Evolutionary conservation across 2,329 filamentous ascomycete species (phyloP).

Genomic region (Meredithiella fracta): DNA sequence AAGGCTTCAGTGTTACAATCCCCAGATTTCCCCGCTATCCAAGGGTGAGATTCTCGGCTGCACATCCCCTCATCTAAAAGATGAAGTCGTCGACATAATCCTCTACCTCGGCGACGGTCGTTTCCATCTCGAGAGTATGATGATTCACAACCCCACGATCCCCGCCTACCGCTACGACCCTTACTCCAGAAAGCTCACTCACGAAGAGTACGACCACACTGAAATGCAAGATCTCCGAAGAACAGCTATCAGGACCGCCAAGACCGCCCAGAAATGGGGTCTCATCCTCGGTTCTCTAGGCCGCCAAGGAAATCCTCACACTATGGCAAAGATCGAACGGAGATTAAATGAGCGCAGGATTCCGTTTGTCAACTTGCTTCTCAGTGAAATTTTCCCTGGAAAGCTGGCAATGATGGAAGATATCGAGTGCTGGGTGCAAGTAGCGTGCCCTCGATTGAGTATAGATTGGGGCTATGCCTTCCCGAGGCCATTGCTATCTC

Average conservation of each 20-base stretch:
- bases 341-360: conserved; percentile 55
- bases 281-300: conserved; percentile 86
- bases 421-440: conserved; percentile 96
- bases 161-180: conserved; percentile 95
- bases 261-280: conserved; percentile 74
- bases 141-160: conserved; percentile 91
- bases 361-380: conserved; percentile 66
- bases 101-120: conserved; percentile 83
- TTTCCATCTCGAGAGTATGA: conserved; percentile 93
- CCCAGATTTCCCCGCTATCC: conserved; percentile 81
- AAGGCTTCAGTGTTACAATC: conserved; percentile 71
- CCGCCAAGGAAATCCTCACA: conserved; percentile 88
- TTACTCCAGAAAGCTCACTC: conserved; percentile 79
- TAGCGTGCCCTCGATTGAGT: conserved; percentile 87
- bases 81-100: conserved; percentile 54
- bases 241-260: conserved; percentile 60
- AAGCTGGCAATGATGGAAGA: conserved; percentile 88
- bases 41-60: conserved; percentile 97
- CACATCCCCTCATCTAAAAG: conserved; percentile 60
- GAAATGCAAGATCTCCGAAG: conserved; percentile 74
- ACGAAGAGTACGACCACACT: conserved; percentile 79
- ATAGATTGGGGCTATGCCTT: conserved; percentile 99
- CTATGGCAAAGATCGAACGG: conserved; percentile 70
- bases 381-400: conserved; percentile 92
- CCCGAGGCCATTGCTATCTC: conserved; percentile 69